These are phyloP conservation scores for Talaromyces sp. DNA, from an alignment of 2,329 filamentous ascomycete species.

Conservation along the genomic window DNA sequence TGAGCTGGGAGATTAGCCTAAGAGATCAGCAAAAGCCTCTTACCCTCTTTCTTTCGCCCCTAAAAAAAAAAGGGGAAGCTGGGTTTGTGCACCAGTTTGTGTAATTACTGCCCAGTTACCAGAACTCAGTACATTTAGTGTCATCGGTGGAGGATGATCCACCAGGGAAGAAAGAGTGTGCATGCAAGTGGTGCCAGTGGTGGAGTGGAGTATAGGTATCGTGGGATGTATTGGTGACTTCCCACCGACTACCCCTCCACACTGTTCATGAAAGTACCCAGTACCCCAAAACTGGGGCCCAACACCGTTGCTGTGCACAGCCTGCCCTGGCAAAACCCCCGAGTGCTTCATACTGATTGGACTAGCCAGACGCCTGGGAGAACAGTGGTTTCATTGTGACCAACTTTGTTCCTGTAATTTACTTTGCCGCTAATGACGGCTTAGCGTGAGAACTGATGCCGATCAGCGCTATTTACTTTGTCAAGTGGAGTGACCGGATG, in stretches of 20 bases:
- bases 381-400: slow-evolving; percentile 13
- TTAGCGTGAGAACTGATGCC: slow-evolving; percentile 13
- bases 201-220: not conserved
- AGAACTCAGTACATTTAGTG: not conserved
- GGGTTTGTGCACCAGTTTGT: not conserved
- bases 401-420: slow-evolving; percentile 16
- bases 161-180: not conserved
- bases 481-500: too few relatives aligned
- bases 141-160: not conserved
- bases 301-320: slow-evolving; percentile 9
- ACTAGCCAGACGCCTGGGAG: slow-evolving; percentile 7
- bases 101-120: not conserved
- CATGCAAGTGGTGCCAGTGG: not conserved
- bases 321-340: slow-evolving; percentile 10
- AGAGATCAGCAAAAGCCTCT: slow-evolving; percentile 27
- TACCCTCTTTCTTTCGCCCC: slow-evolving; percentile 9
- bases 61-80: slow-evolving; percentile 19
- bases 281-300: slow-evolving; percentile 2
- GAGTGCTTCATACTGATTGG: slow-evolving; percentile 17
- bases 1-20: slow-evolving; percentile 42
- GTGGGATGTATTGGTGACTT: not conserved
- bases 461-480: slow-evolving; percentile 7
- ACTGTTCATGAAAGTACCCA: slow-evolving; percentile 2
- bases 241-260: not conserved
- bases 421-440: slow-evolving; percentile 12